Evolutionary conservation across 495 filamentous ascomycete species (phyloP).

Genomic region (Margaritispora aquatica): DNA sequence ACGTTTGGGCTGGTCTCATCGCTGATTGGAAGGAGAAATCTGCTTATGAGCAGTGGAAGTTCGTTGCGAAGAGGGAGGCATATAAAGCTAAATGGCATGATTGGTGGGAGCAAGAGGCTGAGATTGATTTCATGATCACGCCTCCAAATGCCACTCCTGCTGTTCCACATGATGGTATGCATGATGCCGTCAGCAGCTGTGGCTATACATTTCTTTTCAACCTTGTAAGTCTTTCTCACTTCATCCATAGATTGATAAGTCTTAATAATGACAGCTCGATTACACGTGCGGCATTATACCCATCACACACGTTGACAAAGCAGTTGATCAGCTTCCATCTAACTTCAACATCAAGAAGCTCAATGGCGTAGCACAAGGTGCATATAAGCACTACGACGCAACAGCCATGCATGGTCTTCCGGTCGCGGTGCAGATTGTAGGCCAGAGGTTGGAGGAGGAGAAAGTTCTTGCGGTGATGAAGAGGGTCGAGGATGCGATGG

Average conservation of each 20-base stretch:
- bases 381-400: conserved; percentile 85
- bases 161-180: conserved; percentile 82
- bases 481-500: conserved; percentile 50
- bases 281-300: conserved; percentile 83
- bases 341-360: conserved; percentile 54
- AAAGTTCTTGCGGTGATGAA: conserved; percentile 86
- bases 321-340: conserved; percentile 56
- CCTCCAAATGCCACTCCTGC: conserved; percentile 90
- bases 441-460: conserved; percentile 81
- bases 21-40: conserved; percentile 63
- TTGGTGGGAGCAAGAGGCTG: conserved; percentile 68
- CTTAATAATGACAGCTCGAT: conserved; percentile 52
- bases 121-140: conserved; percentile 74
- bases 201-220: conserved; percentile 98
- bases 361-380: conserved; percentile 73
- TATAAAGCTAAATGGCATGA: conserved; percentile 72
- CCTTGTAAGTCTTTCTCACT: conserved; percentile 43
- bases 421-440: conserved; percentile 82
- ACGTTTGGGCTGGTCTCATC: conserved; percentile 72
- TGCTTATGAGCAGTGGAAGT: conserved; percentile 73
- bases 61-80: conserved; percentile 68
- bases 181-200: conserved; percentile 77
- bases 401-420: conserved; percentile 79
- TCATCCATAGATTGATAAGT: conserved; percentile 11
- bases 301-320: conserved; percentile 74